Percentiles rank a stretch among this genome's conserved stretches.
These are phyloP conservation scores for Saccharomycopsis olivae DNA, from an alignment of 805 yeast genomes.

Conservation along the genomic window DNA sequence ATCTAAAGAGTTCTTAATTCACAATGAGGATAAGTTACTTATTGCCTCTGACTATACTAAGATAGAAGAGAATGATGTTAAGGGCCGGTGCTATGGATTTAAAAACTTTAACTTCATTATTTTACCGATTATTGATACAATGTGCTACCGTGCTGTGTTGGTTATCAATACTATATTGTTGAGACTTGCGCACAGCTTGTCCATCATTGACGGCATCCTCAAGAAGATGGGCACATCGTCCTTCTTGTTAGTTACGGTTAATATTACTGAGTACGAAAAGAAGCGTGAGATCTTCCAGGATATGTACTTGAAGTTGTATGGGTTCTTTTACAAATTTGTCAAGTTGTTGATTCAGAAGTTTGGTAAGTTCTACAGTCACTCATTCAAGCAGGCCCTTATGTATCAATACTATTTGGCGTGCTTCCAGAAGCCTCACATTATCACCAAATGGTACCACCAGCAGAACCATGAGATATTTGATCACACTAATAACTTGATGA, in stretches of 20 bases:
- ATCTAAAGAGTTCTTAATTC: conserved; percentile 8
- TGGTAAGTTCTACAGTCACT: conserved; percentile 13
- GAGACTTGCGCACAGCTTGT: conserved; percentile 7
- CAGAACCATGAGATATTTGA: background rate
- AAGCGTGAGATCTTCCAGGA: conserved; percentile 8
- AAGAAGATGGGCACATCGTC: conserved; percentile 1
- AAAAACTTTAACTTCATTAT: conserved; percentile 13
- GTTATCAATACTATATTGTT: conserved; percentile 7
- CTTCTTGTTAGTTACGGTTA: conserved; percentile 9
- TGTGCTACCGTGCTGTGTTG: conserved; percentile 6
- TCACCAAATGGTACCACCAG: conserved; percentile 9
- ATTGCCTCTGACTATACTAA: conserved; percentile 3
- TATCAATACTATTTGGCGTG: conserved; percentile 14
- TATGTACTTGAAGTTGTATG: conserved; percentile 8
- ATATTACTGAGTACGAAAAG: conserved; percentile 7
- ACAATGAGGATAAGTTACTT: conserved; percentile 7
- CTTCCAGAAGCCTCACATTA: conserved; percentile 9
- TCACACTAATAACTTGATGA: conserved; percentile 1
- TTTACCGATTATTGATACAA: conserved; percentile 12
- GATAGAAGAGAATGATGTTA: background rate
- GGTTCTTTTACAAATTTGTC: conserved; percentile 7
- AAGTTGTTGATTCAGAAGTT: conserved; percentile 12
- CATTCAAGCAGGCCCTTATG: conserved; percentile 8
- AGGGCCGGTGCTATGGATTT: conserved; percentile 8
- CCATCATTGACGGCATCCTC: conserved; percentile 6